Conservation (phyloP, 768 basidiomycete species). For the Candolleomyces efflorescens region DNA sequence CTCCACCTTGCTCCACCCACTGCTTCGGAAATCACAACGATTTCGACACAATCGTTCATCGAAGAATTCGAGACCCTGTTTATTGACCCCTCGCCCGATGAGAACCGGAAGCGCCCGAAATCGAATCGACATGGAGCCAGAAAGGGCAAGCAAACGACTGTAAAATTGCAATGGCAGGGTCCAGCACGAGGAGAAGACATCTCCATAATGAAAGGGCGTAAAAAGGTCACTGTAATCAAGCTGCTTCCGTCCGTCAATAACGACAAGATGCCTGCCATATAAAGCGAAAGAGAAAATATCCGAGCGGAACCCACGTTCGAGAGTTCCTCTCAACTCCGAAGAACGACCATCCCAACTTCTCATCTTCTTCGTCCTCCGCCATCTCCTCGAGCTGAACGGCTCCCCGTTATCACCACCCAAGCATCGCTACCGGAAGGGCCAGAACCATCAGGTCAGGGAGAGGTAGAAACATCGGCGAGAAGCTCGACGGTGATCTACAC, state of each 20-base stretch:
- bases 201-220: too few relatives aligned
- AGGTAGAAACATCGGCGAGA: not conserved
- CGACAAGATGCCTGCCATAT: too few relatives aligned
- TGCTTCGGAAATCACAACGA: not conserved
- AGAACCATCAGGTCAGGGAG: not conserved
- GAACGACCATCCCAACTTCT: not conserved
- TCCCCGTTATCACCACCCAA: not conserved
- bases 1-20: not conserved
- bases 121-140: not conserved
- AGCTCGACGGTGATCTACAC: too few relatives aligned
- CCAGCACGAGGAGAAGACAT: too few relatives aligned
- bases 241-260: too few relatives aligned
- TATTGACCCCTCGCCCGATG: not conserved
- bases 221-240: too few relatives aligned
- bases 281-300: too few relatives aligned
- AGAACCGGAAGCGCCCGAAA: not conserved
- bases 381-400: not conserved
- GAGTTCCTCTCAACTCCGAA: not conserved
- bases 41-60: constrained; percentile 1
- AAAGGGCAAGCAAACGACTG: not conserved
- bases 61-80: not conserved
- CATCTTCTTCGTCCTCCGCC: not conserved
- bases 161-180: too few relatives aligned
- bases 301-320: too few relatives aligned
- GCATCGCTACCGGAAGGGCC: not conserved